These are phyloP conservation scores for Ogataea kodamae DNA, from an alignment of 805 yeast species.

Conservation along the genomic window DNA sequence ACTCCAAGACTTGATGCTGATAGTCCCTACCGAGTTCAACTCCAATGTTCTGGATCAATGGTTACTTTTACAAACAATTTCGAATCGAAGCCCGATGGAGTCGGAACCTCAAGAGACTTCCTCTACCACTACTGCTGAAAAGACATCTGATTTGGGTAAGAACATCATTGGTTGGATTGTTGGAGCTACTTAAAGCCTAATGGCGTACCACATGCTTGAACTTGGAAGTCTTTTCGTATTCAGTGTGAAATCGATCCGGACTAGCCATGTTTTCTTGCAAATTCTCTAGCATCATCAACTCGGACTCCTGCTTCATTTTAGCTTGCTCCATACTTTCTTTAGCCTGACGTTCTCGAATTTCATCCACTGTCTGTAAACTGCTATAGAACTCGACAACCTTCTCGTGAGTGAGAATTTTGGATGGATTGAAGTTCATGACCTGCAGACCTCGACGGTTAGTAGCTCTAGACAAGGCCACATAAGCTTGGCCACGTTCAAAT, in stretches of 20 bases:
- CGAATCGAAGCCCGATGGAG: constrained; percentile 30
- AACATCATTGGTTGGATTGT: constrained; percentile 36
- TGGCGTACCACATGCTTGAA: background rate
- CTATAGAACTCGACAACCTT: constrained; percentile 70
- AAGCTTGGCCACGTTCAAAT: constrained; percentile 93
- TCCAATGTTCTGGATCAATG: constrained; percentile 60
- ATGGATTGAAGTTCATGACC: constrained; percentile 64
- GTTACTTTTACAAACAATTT: constrained; percentile 46
- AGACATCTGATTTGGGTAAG: constrained; percentile 28
- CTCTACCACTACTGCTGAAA: constrained; percentile 10
- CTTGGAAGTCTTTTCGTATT: no score
- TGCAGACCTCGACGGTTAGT: constrained; percentile 74
- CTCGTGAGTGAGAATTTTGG: constrained; percentile 64
- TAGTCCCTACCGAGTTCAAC: constrained; percentile 54
- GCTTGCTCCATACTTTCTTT: background rate
- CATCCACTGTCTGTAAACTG: constrained; percentile 39
- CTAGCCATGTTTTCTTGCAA: constrained; percentile 11
- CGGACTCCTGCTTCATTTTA: no score
- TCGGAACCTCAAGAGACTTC: constrained; percentile 3
- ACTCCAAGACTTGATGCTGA: constrained; percentile 47
- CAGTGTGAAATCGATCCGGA: constrained; percentile 17
- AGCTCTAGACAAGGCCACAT: constrained; percentile 93
- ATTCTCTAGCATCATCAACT: constrained; percentile 13
- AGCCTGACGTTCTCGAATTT: constrained; percentile 17
- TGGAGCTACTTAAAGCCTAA: constrained; percentile 27